Percentiles rank a stretch among this genome's conserved stretches.
Evolutionary conservation across 768 basidiomycete genomes (phyloP).

Genomic region (Tulasnella sp.): DNA sequence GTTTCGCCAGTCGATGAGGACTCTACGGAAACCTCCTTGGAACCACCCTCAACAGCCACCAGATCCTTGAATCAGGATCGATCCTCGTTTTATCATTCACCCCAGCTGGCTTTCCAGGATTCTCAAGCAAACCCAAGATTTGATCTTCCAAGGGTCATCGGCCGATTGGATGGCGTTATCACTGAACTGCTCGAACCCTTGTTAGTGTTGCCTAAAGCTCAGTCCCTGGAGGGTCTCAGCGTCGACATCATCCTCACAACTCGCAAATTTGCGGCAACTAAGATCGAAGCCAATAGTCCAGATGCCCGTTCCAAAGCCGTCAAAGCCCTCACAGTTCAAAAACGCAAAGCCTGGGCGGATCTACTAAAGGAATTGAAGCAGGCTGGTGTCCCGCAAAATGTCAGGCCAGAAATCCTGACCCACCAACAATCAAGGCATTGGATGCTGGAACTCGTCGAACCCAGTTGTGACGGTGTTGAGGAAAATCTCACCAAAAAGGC

Average conservation of each 20-base stretch:
- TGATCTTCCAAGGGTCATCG: too few species aligned
- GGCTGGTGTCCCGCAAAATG: constrained; percentile 55
- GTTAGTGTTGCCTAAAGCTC: too few species aligned
- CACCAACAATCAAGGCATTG: constrained; percentile 43
- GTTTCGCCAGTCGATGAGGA: neutral
- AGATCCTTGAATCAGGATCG: too few species aligned
- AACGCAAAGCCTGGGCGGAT: constrained; percentile 84
- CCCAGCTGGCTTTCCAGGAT: too few species aligned
- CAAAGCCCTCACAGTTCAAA: constrained; percentile 66
- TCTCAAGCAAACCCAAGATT: too few species aligned
- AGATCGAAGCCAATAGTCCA: constrained; percentile 27
- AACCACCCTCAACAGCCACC: too few species aligned
- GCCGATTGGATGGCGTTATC: too few species aligned
- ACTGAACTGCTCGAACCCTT: too few species aligned
- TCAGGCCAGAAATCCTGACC: constrained; percentile 55
- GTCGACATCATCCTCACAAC: constrained; percentile 50
- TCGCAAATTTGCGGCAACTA: constrained; percentile 37
- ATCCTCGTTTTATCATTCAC: too few species aligned
- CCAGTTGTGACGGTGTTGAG: neutral
- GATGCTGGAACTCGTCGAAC: constrained; percentile 45
- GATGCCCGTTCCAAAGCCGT: constrained; percentile 37
- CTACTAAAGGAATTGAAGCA: constrained; percentile 77
- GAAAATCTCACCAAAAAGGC: constrained; percentile 28
- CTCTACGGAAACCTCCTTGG: neutral
- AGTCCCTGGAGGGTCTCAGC: constrained; percentile 39